Conservation (phyloP, 192 early-diverging fungal genomes). For the Chytriomyces sp. region DNA sequence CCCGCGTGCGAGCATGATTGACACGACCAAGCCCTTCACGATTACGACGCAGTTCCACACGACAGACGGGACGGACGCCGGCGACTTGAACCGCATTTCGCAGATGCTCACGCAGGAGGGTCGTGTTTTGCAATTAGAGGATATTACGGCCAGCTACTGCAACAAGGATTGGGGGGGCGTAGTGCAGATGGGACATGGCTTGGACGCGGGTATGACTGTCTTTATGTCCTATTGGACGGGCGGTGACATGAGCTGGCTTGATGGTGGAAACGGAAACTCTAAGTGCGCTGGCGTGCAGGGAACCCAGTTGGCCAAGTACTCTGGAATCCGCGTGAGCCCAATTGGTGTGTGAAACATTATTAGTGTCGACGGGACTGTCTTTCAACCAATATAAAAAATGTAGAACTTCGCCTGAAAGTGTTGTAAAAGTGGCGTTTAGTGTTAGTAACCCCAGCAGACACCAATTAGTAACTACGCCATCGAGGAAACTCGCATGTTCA, state of each 20-base stretch:
- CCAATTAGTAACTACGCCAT: too few species aligned
- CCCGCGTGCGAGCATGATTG: too few species aligned
- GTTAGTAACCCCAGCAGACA: too few species aligned
- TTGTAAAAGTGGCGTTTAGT: too few species aligned
- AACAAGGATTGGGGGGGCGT: conserved; percentile 19
- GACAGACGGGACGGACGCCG: too few species aligned
- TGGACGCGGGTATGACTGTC: conserved; percentile 40
- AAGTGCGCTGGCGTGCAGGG: neutral
- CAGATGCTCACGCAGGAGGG: too few species aligned
- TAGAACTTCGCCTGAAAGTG: neutral
- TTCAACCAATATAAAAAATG: too few species aligned
- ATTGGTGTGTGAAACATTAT: neutral
- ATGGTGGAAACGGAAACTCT: conserved; percentile 33
- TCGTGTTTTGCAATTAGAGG: neutral
- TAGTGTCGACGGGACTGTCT: too few species aligned
- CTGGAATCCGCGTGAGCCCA: neutral
- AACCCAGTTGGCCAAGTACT: neutral
- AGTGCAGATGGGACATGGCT: neutral
- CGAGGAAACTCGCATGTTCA: too few species aligned
- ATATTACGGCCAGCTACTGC: neutral
- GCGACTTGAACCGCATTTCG: too few species aligned
- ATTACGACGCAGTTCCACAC: too few species aligned
- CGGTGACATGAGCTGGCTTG: conserved; percentile 44
- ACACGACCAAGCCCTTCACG: too few species aligned
- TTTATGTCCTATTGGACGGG: conserved; percentile 41